Evolutionary conservation across 2,329 filamentous ascomycete genomes (phyloP).

Genomic region (Fusarium proliferatum): DNA sequence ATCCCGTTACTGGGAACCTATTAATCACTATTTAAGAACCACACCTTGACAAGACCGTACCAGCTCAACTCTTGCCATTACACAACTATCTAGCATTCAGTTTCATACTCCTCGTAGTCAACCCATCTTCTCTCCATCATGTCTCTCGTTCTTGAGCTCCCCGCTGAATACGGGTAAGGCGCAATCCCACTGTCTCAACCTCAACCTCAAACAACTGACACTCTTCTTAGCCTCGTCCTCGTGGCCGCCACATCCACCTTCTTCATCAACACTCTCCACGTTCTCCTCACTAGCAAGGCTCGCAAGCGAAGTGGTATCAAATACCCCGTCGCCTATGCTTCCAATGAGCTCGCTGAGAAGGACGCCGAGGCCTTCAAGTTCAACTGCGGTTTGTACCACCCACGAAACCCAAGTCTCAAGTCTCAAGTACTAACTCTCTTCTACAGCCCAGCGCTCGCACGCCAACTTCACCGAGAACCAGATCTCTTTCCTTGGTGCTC

Average conservation of each 20-base stretch:
- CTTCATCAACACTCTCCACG: slow-evolving; percentile 68
- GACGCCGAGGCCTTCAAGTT: slow-evolving; percentile 66
- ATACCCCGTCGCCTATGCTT: slow-evolving; percentile 70
- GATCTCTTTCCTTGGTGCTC: slow-evolving; percentile 60
- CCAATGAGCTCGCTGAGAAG: slow-evolving; percentile 63
- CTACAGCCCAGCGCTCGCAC: slow-evolving; percentile 68
- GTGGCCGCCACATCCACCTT: slow-evolving; percentile 66
- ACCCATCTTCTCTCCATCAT: slow-evolving; percentile 48
- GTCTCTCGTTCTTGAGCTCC: slow-evolving; percentile 57
- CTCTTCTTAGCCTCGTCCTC: slow-evolving; percentile 67
- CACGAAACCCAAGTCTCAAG: background rate
- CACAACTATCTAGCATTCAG: background rate
- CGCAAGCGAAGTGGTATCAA: slow-evolving; percentile 65
- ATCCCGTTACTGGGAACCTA: background rate
- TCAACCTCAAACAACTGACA: slow-evolving; percentile 4
- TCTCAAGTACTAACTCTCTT: slow-evolving; percentile 2
- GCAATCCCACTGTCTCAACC: background rate
- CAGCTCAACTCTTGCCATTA: background rate
- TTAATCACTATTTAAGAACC: slow-evolving; percentile 30
- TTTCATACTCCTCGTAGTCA: background rate
- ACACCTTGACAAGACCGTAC: slow-evolving; percentile 7
- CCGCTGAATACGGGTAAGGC: slow-evolving; percentile 63
- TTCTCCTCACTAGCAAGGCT: slow-evolving; percentile 56
- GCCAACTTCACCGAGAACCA: slow-evolving; percentile 73
- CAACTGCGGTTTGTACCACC: slow-evolving; percentile 66